Base-by-base conservation (phyloP, 2,329 filamentous ascomycete species). In the Aureobasidium lini region DNA sequence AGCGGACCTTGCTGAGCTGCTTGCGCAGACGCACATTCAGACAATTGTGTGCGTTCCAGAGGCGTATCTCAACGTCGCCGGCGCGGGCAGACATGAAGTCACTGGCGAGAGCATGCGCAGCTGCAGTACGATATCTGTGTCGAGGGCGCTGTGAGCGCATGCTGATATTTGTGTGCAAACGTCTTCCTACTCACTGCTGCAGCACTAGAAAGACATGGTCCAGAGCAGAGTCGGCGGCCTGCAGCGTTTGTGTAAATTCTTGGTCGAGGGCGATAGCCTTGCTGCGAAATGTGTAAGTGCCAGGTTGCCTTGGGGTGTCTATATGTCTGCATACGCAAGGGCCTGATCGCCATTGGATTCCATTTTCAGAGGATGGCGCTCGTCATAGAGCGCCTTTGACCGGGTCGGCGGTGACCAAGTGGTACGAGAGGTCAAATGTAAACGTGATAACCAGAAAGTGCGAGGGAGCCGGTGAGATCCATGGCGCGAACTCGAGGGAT, bases 11-110 rank as follows among this genome's bases (percentile, higher is more conserved):
- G 43, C 79, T 77, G 63, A 93, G 77, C 59, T 84, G 79, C 68
- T 85, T 86, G 68, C 89, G 84, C 75, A 93, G 96, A 69, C 86
- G 84, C 66, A 79, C 81, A 70, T 94, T 95, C 71, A 95, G 85
- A 66, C 83, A 81, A 62, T 83, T 81, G 73, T 97, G 93, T 57
- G 84, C 81, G 62, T 84, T 79, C 93, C 93, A 97, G 48, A 97
- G 81, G 62, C 79, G 81, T 60, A 77, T 73, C 71, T 96, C 90
- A 56, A 87, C 81, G 60, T 84, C 80, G 63, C 84, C 80, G 63
- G 78, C 76, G 62, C 77, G 79, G 53, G 86, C 85, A 74, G 82
- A 84, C 64, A 83, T 77, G 68, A 89, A 84, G 72, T 95, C 86
- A 69, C 81, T 75, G 69, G 90, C 88, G 61, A 93, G 85, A 60